phyloP scores from a whole-genome alignment of 202 grass and related monocot species.

The Dendrocalamus latiflorus region DNA sequence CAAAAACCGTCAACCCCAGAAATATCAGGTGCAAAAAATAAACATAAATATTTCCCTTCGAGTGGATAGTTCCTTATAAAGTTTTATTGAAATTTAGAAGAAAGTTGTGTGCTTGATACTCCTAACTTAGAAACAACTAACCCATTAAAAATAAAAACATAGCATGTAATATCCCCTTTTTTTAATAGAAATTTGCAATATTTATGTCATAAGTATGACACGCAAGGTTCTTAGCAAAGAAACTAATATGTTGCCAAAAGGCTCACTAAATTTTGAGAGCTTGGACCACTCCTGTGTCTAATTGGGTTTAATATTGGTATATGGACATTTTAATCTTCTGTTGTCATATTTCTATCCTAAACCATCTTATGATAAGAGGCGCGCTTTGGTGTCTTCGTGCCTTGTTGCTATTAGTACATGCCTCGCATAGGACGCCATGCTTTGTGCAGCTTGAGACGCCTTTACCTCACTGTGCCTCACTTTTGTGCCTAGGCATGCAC shows the following conservation, averaged over 20 bases:
- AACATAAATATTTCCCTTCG: neutral
- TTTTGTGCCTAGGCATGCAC: neutral
- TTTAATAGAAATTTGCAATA: neutral
- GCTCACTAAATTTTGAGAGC: neutral
- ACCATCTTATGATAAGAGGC: neutral
- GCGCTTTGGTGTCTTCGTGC: neutral
- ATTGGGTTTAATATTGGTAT: neutral
- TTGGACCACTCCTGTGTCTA: neutral
- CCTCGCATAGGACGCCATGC: neutral
- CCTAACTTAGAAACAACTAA: neutral
- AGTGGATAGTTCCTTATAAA: neutral
- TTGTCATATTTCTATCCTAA: neutral
- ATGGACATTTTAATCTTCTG: neutral
- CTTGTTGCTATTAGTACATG: neutral
- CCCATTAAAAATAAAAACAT: neutral
- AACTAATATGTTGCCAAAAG: neutral
- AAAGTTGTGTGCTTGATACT: neutral
- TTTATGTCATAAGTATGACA: neutral
- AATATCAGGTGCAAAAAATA: neutral
- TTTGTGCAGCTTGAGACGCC: neutral
- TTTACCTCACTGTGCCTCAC: neutral
- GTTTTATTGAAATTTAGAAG: neutral
- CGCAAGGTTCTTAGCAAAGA: neutral
- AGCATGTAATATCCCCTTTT: neutral
- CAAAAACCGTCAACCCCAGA: neutral